These are phyloP conservation scores for Pseudocercospora ulei DNA, from an alignment of 2,329 filamentous ascomycete genomes.

Conservation along the genomic window DNA sequence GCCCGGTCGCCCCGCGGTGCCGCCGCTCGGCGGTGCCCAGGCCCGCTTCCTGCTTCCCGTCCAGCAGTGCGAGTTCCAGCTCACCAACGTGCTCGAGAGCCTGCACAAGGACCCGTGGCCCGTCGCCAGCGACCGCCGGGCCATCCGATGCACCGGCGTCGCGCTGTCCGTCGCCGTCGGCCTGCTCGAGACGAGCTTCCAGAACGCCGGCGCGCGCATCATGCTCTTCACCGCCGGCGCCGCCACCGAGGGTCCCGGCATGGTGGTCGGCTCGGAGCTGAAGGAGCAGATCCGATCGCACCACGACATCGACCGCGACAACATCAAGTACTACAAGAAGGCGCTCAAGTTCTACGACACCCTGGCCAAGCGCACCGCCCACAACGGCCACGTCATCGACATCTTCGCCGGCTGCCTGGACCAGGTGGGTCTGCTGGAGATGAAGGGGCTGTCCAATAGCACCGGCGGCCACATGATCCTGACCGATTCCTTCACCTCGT, in stretches of 20 bases:
- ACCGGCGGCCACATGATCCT: constrained; percentile 97
- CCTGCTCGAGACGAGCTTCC: constrained; percentile 85
- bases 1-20: constrained; percentile 53
- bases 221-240: constrained; percentile 96
- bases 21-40: constrained; percentile 66
- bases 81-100: constrained; percentile 90
- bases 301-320: constrained; percentile 96
- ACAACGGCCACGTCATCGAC: constrained; percentile 95
- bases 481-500: constrained; percentile 96
- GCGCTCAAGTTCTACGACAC: constrained; percentile 96
- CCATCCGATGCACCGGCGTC: constrained; percentile 84
- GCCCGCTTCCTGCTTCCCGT: constrained; percentile 88
- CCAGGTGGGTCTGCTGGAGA: constrained; percentile 91
- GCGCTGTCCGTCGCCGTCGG: constrained; percentile 93
- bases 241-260: constrained; percentile 88
- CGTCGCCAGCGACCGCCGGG: constrained; percentile 83
- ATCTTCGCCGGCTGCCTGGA: constrained; percentile 96
- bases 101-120: constrained; percentile 97
- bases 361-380: constrained; percentile 83
- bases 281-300: constrained; percentile 95
- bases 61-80: constrained; percentile 90
- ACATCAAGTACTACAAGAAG: constrained; percentile 99
- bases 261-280: constrained; percentile 91
- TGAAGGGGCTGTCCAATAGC: constrained; percentile 93
- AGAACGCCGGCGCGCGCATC: constrained; percentile 86